Evolutionary conservation across 768 basidiomycete genomes (phyloP).

Genomic region (Lactarius psammicola): DNA sequence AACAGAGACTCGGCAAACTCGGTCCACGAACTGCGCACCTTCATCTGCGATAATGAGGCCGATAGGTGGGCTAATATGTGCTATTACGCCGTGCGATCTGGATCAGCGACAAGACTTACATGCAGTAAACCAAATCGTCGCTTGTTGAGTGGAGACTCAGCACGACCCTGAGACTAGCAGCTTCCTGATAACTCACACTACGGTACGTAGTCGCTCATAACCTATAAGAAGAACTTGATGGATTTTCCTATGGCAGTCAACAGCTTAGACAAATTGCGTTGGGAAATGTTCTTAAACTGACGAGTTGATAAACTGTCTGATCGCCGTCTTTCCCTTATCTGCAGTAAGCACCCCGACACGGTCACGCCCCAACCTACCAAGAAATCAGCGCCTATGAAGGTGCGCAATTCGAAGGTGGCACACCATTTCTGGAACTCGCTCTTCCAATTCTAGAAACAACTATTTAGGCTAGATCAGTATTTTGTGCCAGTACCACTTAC

Average conservation of each 20-base stretch:
- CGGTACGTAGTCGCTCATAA: slow-evolving; percentile 84
- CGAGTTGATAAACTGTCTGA: slow-evolving; percentile 76
- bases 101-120: slow-evolving; percentile 42
- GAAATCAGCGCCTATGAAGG: background rate
- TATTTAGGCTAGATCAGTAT: background rate
- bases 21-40: slow-evolving; percentile 45
- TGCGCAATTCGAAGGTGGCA: slow-evolving; percentile 31
- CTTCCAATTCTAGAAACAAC: slow-evolving; percentile 76
- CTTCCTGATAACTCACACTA: slow-evolving; percentile 52
- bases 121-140: slow-evolving; percentile 58
- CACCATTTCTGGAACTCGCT: slow-evolving; percentile 95
- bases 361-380: slow-evolving; percentile 51
- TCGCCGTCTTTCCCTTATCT: slow-evolving; percentile 52
- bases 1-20: background rate
- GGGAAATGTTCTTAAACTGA: slow-evolving; percentile 37
- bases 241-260: slow-evolving; percentile 47
- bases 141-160: slow-evolving; percentile 35
- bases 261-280: slow-evolving; percentile 3
- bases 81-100: background rate
- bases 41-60: slow-evolving; percentile 96
- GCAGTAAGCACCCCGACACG: slow-evolving; percentile 58
- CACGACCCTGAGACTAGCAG: slow-evolving; percentile 5
- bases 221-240: slow-evolving; percentile 92
- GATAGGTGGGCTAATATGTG: slow-evolving; percentile 68
- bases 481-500: slow-evolving; percentile 42